Percentiles rank a stretch among this genome's conserved stretches.
These are phyloP conservation scores for Papilionanthe hybrid DNA, from an alignment of 116 monocot species.

Conservation along the genomic window DNA sequence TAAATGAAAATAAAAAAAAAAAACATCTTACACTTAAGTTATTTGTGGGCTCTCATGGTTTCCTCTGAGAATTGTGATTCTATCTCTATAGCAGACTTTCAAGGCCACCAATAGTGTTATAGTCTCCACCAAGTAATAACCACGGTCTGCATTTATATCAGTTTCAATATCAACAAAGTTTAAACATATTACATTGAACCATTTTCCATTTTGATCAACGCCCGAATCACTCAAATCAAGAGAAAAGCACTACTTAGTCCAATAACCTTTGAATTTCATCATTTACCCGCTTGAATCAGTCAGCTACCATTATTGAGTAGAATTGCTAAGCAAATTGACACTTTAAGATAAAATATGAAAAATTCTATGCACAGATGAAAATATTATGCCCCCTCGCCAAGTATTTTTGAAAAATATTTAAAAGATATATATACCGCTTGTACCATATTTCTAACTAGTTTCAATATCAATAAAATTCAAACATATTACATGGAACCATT, in stretches of 20 bases:
- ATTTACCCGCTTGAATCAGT: too few relatives aligned
- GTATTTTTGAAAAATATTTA: neutral
- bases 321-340: neutral
- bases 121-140: conserved; percentile 94
- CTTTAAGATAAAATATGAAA: neutral
- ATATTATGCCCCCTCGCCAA: neutral
- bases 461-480: neutral
- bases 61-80: conserved; percentile 95
- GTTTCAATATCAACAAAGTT: neutral
- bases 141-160: conserved; percentile 67
- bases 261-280: neutral
- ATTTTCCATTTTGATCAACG: neutral
- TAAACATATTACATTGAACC: neutral
- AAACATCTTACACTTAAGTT: conserved; percentile 81
- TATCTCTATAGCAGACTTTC: conserved; percentile 97
- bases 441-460: neutral
- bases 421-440: neutral
- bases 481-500: neutral
- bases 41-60: conserved; percentile 98
- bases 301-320: neutral
- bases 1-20: conserved; percentile 3
- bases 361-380: neutral
- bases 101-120: conserved; percentile 87
- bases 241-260: neutral
- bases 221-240: neutral